phyloP scores from a whole-genome alignment of 2,329 filamentous ascomycete species.

The Lachnellula arida region DNA sequence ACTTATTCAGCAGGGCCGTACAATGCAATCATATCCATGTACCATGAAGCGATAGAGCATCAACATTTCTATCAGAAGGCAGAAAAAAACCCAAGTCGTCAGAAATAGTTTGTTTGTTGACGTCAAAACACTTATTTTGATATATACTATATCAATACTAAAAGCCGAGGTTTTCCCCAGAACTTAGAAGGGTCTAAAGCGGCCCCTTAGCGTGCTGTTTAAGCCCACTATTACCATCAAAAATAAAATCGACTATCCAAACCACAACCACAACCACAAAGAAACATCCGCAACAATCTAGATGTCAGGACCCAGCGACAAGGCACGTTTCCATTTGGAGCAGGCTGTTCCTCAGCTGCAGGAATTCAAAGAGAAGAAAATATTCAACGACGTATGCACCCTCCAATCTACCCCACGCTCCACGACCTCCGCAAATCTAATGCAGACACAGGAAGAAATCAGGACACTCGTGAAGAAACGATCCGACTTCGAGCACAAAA shows the following conservation, averaged over 20 bases:
- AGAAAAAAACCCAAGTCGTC: too few relatives aligned
- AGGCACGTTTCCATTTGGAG: constrained; percentile 92
- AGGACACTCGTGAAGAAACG: constrained; percentile 82
- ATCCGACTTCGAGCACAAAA: constrained; percentile 87
- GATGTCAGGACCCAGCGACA: constrained; percentile 86
- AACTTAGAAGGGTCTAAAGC: too few relatives aligned
- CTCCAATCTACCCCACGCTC: not conserved
- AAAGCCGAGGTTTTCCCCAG: too few relatives aligned
- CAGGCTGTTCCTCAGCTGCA: constrained; percentile 87
- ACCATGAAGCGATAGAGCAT: too few relatives aligned
- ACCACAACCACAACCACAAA: not conserved
- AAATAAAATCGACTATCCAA: not conserved
- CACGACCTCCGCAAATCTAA: constrained; percentile 7
- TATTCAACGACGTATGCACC: constrained; percentile 69
- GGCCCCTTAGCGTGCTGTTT: too few relatives aligned
- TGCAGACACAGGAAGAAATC: constrained; percentile 69
- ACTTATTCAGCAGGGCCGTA: too few relatives aligned
- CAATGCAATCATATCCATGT: too few relatives aligned
- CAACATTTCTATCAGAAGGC: too few relatives aligned
- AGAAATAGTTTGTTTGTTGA: too few relatives aligned
- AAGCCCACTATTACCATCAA: not conserved
- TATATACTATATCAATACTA: too few relatives aligned
- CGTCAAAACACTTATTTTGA: too few relatives aligned
- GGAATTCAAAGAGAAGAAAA: constrained; percentile 85
- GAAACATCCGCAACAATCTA: not conserved